Evolutionary conservation across 768 basidiomycete genomes (phyloP).

Genomic region (Udeniomyces megalosporus): DNA sequence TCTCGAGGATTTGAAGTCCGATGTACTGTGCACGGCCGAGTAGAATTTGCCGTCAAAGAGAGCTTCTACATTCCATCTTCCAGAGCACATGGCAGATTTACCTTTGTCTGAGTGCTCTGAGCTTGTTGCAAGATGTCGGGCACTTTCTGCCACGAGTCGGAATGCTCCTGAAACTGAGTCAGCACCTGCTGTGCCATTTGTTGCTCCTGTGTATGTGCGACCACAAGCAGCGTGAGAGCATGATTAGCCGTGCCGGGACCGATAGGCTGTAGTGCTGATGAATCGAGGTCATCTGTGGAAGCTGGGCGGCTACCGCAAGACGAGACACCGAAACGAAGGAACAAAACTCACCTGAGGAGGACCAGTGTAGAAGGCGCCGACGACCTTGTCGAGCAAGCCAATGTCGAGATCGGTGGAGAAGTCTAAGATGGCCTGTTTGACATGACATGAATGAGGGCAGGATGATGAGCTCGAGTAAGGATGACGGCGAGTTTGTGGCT

Average conservation of each 20-base stretch:
- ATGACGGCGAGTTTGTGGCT: neutral
- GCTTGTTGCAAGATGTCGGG: conserved; percentile 81
- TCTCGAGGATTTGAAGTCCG: conserved; percentile 91
- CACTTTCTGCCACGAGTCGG: conserved; percentile 92
- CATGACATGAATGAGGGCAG: neutral
- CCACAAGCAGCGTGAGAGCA: neutral
- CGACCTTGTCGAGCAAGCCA: conserved; percentile 78
- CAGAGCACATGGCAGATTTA: no score
- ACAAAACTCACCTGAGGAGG: conserved; percentile 47
- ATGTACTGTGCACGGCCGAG: conserved; percentile 82
- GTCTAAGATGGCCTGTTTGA: conserved; percentile 64
- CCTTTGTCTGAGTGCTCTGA: conserved; percentile 61
- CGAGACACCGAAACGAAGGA: no score
- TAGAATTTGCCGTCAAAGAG: neutral
- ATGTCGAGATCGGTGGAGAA: conserved; percentile 90
- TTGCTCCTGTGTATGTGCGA: conserved; percentile 43
- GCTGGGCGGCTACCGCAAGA: no score
- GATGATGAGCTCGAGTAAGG: neutral
- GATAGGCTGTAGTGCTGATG: no score
- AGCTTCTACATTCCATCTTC: neutral
- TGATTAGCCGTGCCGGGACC: neutral
- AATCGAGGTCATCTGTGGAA: no score
- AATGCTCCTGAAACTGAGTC: conserved; percentile 89
- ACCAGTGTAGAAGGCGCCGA: conserved; percentile 78
- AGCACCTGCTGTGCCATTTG: conserved; percentile 83